Base-by-base conservation (phyloP, 768 basidiomycete species). In the Chalciporus chontae region DNA sequence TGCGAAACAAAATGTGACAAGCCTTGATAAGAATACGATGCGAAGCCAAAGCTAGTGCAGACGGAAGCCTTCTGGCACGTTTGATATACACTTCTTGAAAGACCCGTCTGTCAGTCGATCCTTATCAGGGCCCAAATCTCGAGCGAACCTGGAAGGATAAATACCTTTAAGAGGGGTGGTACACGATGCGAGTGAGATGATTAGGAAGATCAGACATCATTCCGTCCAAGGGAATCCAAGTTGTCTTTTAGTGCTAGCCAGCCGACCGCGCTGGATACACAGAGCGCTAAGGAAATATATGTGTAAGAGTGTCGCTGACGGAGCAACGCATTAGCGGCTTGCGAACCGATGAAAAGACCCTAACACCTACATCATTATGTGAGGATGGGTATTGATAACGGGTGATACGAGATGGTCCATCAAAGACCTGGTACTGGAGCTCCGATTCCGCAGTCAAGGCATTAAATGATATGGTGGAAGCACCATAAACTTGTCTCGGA, bases 321-420 rank as follows among this genome's bases (percentile, higher is more conserved):
- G 32, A 45, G 21, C 37, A 36, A 26, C 18, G 17, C 5, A 1
- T 24, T 17, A 5, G 37, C 17, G 31, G 40, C 17, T 7, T 18
- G 26, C 19, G 36, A 37, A 13, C 11, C 23, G 24, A 23, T 18
- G 15, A 32, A 38, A 24, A 10, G 24, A 46, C 10, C n/a, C 18
- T 8, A 13, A 59, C 26, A 61, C 59, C 13, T 48, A 53, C 65
- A 57, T 55, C 47, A 15, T 50, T 40, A 5, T 31, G 48, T 8
- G 45, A 29, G 2, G 47, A 17, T 42, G 53, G 48, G 10, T 59
- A 56, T 51, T 21, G 54, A 27, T 59, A 59, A 32, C 52, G 58
- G 17, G 37, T 54, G 37, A 60, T 54, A 24, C 70, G 66, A 5
- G 77, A 76, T 15, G 78, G 78, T 3, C 77, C 77, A 23, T 77